Base-by-base conservation (phyloP, 768 basidiomycete genomes). In the Pluteus cervinus region DNA sequence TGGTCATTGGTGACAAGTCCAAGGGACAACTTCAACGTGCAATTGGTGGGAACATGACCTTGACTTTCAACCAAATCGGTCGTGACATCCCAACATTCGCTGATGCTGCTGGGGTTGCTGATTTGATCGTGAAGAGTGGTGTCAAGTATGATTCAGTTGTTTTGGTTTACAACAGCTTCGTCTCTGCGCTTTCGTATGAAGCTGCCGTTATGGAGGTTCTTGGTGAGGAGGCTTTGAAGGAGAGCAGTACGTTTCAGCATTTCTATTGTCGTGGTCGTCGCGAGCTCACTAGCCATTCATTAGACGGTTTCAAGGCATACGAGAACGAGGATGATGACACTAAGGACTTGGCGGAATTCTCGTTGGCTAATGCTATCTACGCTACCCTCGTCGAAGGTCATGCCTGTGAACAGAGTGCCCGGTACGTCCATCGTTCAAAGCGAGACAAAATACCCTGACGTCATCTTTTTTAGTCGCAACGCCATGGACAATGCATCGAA, bases 401-500 rank as follows among this genome's bases (percentile, higher is more conserved):
- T 60, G 94, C 94, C 35, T 91, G 93, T 53, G 94, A 97, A 65
- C 85, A 84, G 57, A 88, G 83, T 49, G 81, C 88, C 53, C 87
- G 86, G 88, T 90, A 62, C 56, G 66, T 42, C 33, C 31, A 1
- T 9, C 17, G 44, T 25, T 44, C 33, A 21, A 6, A 15, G 18
- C 29, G 4, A 24, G 15, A 15, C 11, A 37, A 4, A 25, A 26
- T 25, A 26, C 8, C 29, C 37, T 42, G 24, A 38, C 39, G 21
- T 28, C 15, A 39, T 40, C 52, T 24, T 34, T 17, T 14, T 34
- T 48, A 81, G 94, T 62, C 85, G 94, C 50, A 97, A 94, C 50
- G 96, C 96, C 54, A 99, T 99, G 96, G 96, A 98, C 78, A 98
- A 91, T 56, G 94, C 94, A 33, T 91, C 93, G 48, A 99, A 99